These are phyloP conservation scores for Hypomyces perniciosus DNA, from an alignment of 2,329 filamentous ascomycete genomes.

Conservation along the genomic window DNA sequence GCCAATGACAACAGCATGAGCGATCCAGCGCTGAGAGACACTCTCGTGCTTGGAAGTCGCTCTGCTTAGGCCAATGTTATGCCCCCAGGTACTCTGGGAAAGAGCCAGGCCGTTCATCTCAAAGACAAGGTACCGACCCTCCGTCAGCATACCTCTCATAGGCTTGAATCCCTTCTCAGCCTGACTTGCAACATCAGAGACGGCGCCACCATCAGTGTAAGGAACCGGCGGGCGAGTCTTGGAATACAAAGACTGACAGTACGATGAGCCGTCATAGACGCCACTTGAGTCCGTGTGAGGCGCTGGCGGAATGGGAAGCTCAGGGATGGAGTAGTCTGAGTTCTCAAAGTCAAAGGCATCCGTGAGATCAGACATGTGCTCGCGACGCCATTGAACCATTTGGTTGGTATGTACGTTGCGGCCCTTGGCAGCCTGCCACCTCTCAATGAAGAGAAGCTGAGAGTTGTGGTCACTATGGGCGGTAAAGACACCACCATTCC, in stretches of 20 bases:
- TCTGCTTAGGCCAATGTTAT: neutral
- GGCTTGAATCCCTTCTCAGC: constrained; percentile 51
- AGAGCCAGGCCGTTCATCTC: constrained; percentile 41
- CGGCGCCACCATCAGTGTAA: constrained; percentile 33
- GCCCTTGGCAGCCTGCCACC: constrained; percentile 35
- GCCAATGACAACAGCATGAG: constrained; percentile 33
- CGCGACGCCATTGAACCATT: constrained; percentile 26
- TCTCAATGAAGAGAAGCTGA: constrained; percentile 48
- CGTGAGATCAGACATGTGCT: constrained; percentile 30
- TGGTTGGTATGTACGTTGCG: constrained; percentile 32
- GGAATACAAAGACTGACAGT: constrained; percentile 36
- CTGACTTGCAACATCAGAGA: constrained; percentile 31
- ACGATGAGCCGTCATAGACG: constrained; percentile 38
- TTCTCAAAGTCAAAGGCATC: constrained; percentile 40
- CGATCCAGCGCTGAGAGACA: constrained; percentile 43
- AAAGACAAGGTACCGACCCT: constrained; percentile 49
- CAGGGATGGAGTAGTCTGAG: constrained; percentile 43
- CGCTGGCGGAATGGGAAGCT: constrained; percentile 36
- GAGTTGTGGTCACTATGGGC: constrained; percentile 51
- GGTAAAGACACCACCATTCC: constrained; percentile 46
- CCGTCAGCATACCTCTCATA: constrained; percentile 45
- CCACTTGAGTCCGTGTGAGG: constrained; percentile 38
- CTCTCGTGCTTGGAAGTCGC: constrained; percentile 27
- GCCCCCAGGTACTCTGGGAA: constrained; percentile 24
- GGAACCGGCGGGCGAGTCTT: constrained; percentile 39